These are phyloP conservation scores for Hortiboletus flavorubellus DNA, from an alignment of 768 basidiomycete species.

Conservation along the genomic window DNA sequence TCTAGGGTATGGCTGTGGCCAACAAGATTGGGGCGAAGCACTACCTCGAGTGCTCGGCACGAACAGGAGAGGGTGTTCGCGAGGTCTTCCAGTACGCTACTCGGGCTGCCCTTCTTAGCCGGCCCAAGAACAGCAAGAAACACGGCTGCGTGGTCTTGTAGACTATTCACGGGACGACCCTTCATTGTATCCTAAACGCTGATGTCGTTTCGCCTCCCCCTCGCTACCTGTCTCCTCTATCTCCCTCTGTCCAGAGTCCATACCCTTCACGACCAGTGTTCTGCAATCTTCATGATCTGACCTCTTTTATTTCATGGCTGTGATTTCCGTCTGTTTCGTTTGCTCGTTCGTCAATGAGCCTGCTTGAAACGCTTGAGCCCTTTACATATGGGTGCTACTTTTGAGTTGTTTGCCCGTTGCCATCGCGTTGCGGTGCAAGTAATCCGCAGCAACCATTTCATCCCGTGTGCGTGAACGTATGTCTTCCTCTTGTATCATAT, in stretches of 20 bases:
- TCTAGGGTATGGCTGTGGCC: constrained; percentile 87
- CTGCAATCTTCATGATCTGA: constrained; percentile 39
- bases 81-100: constrained; percentile 99
- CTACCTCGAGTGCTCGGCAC: constrained; percentile 97
- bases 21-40: constrained; percentile 96
- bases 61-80: constrained; percentile 93
- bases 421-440: constrained; percentile 6
- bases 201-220: constrained; percentile 17
- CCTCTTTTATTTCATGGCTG: constrained; percentile 20
- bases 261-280: constrained; percentile 39
- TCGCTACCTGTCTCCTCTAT: constrained; percentile 16
- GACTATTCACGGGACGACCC: constrained; percentile 26
- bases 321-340: constrained; percentile 9
- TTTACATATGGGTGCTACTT: neutral
- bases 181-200: constrained; percentile 20
- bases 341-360: neutral
- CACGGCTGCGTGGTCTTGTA: constrained; percentile 43
- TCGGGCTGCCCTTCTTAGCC: constrained; percentile 78
- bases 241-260: constrained; percentile 27
- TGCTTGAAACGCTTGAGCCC: neutral
- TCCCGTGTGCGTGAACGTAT: neutral
- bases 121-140: constrained; percentile 45
- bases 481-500: neutral
- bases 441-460: constrained; percentile 13
- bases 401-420: constrained; percentile 17